Evolutionary conservation across 345 rosid genomes (phyloP).

Genomic region (Melastoma malabathricum): DNA sequence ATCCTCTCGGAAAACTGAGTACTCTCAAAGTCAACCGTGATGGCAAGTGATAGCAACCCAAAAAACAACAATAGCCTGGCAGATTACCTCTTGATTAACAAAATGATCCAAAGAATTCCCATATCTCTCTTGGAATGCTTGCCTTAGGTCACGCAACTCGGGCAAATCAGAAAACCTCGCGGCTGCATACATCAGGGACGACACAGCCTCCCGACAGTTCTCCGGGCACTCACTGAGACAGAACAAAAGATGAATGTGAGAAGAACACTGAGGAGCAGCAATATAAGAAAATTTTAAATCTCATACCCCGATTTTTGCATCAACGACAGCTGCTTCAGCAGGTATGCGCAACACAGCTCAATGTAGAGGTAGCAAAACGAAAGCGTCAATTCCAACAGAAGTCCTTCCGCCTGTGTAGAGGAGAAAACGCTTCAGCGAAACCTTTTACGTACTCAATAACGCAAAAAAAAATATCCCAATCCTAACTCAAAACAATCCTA

Average conservation of each 20-base stretch:
- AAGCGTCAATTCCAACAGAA: conserved; percentile 46
- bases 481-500: no score
- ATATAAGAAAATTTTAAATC: background rate
- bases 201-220: conserved; percentile 69
- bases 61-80: no score
- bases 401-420: conserved; percentile 58
- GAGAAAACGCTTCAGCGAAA: no score
- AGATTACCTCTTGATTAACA: conserved; percentile 59
- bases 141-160: conserved; percentile 82
- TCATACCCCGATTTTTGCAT: conserved; percentile 63
- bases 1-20: conserved; percentile 56
- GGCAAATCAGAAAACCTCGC: conserved; percentile 92
- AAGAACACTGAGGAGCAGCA: background rate
- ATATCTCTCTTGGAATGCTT: conserved; percentile 67
- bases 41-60: no score
- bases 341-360: conserved; percentile 49
- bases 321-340: conserved; percentile 51
- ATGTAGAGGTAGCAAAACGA: conserved; percentile 65
- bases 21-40: background rate
- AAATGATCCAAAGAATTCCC: conserved; percentile 50
- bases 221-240: conserved; percentile 70
- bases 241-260: background rate
- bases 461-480: no score
- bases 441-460: no score
- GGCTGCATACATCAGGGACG: conserved; percentile 89